Evolutionary conservation across 106 monocot species (phyloP).

Genomic region (Vanilla planifolia): DNA sequence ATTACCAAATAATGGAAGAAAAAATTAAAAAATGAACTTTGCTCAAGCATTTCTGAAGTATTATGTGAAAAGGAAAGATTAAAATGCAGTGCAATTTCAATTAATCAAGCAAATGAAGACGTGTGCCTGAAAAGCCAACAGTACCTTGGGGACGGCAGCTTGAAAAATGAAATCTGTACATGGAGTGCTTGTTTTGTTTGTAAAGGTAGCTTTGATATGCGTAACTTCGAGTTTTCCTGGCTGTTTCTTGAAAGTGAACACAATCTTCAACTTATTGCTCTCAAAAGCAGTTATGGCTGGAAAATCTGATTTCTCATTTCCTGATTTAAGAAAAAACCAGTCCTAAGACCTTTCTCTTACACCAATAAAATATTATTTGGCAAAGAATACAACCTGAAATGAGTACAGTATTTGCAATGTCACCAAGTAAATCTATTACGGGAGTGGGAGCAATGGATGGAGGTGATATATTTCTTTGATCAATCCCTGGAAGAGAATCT

Average conservation of each 20-base stretch:
- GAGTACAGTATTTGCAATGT: slow-evolving; percentile 39
- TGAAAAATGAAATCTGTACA: slow-evolving; percentile 92
- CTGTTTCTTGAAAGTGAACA: slow-evolving; percentile 72
- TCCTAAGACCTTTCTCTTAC: background rate
- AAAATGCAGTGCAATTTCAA: background rate
- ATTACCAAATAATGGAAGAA: background rate
- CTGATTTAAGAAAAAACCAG: slow-evolving; percentile 22
- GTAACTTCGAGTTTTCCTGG: slow-evolving; percentile 70
- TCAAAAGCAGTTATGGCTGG: slow-evolving; percentile 79
- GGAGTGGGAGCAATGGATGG: slow-evolving; percentile 21
- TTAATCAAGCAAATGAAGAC: no score
- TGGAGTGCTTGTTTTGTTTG: slow-evolving; percentile 53
- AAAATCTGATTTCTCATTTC: slow-evolving; percentile 31
- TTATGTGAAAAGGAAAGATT: background rate
- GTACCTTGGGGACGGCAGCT: slow-evolving; percentile 97
- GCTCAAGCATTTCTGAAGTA: no score
- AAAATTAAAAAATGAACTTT: background rate
- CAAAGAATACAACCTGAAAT: slow-evolving; percentile 30
- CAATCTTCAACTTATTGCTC: slow-evolving; percentile 58
- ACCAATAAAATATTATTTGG: background rate
- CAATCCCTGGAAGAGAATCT: slow-evolving; percentile 22
- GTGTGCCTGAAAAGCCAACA: no score
- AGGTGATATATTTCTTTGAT: slow-evolving; percentile 28
- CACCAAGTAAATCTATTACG: slow-evolving; percentile 69
- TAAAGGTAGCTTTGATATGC: slow-evolving; percentile 60